Evolutionary conservation across 331 rosid genomes (phyloP).

Genomic region (Stylosanthes scabra): DNA sequence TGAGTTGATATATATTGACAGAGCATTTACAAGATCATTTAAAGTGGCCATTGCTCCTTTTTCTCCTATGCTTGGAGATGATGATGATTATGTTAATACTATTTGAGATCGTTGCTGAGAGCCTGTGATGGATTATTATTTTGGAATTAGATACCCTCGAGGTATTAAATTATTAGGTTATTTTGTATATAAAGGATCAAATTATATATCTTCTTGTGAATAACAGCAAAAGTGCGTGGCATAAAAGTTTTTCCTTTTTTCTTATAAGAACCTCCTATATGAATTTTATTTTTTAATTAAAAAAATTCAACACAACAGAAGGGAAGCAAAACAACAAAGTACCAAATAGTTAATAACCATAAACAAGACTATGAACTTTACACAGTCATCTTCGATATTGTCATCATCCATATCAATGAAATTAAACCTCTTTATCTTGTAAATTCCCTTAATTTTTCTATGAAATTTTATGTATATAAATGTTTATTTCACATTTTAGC

Average conservation of each 20-base stretch:
- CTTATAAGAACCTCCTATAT: not conserved
- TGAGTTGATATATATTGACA: constrained; percentile 54
- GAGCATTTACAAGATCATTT: constrained; percentile 45
- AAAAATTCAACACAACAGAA: too few relatives aligned
- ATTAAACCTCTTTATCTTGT: too few relatives aligned
- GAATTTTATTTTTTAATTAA: not conserved
- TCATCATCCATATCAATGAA: too few relatives aligned
- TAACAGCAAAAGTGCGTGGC: constrained; percentile 23
- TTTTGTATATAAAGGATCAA: not conserved
- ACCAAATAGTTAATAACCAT: too few relatives aligned
- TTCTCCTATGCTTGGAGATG: constrained; percentile 55
- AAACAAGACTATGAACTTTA: too few relatives aligned
- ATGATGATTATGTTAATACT: constrained; percentile 41
- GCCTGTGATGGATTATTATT: constrained; percentile 6
- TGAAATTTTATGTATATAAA: too few relatives aligned
- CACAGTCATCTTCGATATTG: too few relatives aligned
- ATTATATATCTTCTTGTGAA: not conserved
- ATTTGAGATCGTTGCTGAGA: constrained; percentile 30
- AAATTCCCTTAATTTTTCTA: too few relatives aligned
- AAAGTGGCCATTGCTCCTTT: constrained; percentile 54
- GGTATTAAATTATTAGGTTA: constrained; percentile 9
- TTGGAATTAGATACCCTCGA: not conserved
- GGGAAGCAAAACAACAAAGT: too few relatives aligned
- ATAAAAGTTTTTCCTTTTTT: not conserved
- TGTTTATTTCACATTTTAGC: too few relatives aligned